Base-by-base conservation (phyloP, 2,329 filamentous ascomycete species). In the Aspergillus pseudonomiae region DNA sequence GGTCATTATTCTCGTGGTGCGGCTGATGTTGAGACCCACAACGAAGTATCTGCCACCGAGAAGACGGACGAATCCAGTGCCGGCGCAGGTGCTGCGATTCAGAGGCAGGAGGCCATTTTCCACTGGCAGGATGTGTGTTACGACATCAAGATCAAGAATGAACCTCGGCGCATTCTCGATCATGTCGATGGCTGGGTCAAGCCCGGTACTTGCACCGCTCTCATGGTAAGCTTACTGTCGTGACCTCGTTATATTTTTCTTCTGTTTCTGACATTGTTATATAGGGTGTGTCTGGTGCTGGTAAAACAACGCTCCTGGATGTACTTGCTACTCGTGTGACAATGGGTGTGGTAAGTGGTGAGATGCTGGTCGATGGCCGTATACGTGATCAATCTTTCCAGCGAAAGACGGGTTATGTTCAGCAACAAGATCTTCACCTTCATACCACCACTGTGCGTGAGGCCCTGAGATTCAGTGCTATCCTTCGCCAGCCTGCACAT, bases 171-270 rank as follows among this genome's bases (percentile, higher is more conserved):
- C 50, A 91, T 97, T 71, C 82, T 97, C 63, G 89, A 97, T 71
- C 83, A 95, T 66, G 91, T 97, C 14, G 91, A 96, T 73, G 94
- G 94, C 41, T 97, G 92, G 91, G 93, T 97, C 64, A 95, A 96
- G 78, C 94, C 94, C 3, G 94, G 94, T 64, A 96, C 92, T 19
- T 78, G 96, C 60, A 97, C 93, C 14, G 93, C 92, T 45, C 83
- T 96, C 3, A 97, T 97, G 93, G 91, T 75, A 69, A 67, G 63
- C 32, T 19, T 24, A 26, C 1, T 1, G 11, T 14, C 6, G 12
- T 26, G 24, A 11, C 24, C 6, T 53, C n/a, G 10, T 28, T n/a
- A 5, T 10, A 39, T 28, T 46, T 21, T 52, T 48, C 81, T 78
- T 73, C 75, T 70, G 69, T 14, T 28, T 4, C 16, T 34, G 53